Conservation (phyloP, 202 grass and related monocot species). For the Schoenoplectus triqueter region DNA sequence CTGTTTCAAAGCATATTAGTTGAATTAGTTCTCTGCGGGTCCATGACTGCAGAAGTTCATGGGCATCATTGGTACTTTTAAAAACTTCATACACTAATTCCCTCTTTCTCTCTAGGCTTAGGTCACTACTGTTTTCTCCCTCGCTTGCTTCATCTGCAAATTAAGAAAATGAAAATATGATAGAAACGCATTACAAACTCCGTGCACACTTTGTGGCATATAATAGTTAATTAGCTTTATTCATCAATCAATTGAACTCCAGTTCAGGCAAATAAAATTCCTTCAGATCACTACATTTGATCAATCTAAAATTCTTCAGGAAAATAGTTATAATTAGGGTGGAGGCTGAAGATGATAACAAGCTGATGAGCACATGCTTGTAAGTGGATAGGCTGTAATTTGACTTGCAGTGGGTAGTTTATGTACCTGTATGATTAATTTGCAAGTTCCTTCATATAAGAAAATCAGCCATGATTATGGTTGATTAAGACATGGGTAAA, state of each 20-base stretch:
- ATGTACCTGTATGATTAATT: constrained; percentile 1
- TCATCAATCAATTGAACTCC: not conserved
- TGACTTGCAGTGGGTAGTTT: not conserved
- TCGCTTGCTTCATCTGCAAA: constrained; percentile 65
- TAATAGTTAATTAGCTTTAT: constrained; percentile 15
- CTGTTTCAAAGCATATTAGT: constrained; percentile 78
- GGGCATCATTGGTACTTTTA: constrained; percentile 61
- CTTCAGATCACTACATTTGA: not conserved
- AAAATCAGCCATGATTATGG: not conserved
- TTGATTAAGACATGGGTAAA: constrained; percentile 5
- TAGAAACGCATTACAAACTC: not conserved
- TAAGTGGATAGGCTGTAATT: not conserved
- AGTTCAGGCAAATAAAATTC: not conserved
- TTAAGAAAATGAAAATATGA: constrained; percentile 28
- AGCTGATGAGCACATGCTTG: not conserved
- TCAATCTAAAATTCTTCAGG: not conserved
- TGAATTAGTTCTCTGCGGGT: constrained; percentile 78
- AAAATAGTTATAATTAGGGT: not conserved
- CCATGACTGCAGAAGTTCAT: constrained; percentile 92
- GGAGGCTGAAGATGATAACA: not conserved
- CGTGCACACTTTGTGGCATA: not conserved
- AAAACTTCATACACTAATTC: constrained; percentile 76
- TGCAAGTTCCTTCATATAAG: not conserved
- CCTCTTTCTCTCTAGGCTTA: constrained; percentile 79
- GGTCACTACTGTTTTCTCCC: constrained; percentile 48